Percentiles rank a stretch among this genome's conserved stretches.
Conservation (phyloP, 2,329 filamentous ascomycete genomes). For the Mycosphaerella sp. region DNA sequence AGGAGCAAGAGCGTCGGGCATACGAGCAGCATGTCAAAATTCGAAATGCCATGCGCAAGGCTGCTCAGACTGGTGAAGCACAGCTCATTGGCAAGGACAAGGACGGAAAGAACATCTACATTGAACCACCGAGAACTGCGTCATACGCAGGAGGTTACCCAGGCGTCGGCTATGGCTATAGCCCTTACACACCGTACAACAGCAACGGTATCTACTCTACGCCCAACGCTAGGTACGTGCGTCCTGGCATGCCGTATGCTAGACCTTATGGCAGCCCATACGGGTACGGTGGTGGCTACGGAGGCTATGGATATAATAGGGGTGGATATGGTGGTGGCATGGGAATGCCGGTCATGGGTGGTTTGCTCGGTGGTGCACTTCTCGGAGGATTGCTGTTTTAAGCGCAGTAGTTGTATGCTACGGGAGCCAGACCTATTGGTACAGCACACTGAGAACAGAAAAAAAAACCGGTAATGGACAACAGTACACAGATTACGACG, state of each 20-base stretch:
- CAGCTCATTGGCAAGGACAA: slow-evolving; percentile 50
- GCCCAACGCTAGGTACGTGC: slow-evolving; percentile 45
- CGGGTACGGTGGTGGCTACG: slow-evolving; percentile 3
- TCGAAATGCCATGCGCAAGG: slow-evolving; percentile 46
- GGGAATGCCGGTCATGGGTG: slow-evolving; percentile 36
- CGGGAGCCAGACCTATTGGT: no score
- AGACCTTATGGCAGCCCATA: slow-evolving; percentile 21
- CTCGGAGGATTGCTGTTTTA: slow-evolving; percentile 18
- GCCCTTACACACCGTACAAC: slow-evolving; percentile 31
- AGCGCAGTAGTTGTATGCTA: background rate
- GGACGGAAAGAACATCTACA: slow-evolving; percentile 51
- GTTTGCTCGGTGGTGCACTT: slow-evolving; percentile 43
- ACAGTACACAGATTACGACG: background rate
- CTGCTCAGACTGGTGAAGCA: slow-evolving; percentile 50
- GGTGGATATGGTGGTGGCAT: slow-evolving; percentile 36
- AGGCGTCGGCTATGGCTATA: slow-evolving; percentile 25
- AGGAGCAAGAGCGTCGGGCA: slow-evolving; percentile 45
- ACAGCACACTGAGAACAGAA: background rate
- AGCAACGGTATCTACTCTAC: slow-evolving; percentile 38
- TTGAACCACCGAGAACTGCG: slow-evolving; percentile 45
- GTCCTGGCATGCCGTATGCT: slow-evolving; percentile 44
- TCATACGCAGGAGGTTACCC: slow-evolving; percentile 29
- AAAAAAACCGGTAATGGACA: background rate
- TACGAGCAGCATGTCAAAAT: slow-evolving; percentile 49
- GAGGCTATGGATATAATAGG: slow-evolving; percentile 30